Base-by-base conservation (phyloP, 768 basidiomycete species). In the Agrocybe chaxingu region DNA sequence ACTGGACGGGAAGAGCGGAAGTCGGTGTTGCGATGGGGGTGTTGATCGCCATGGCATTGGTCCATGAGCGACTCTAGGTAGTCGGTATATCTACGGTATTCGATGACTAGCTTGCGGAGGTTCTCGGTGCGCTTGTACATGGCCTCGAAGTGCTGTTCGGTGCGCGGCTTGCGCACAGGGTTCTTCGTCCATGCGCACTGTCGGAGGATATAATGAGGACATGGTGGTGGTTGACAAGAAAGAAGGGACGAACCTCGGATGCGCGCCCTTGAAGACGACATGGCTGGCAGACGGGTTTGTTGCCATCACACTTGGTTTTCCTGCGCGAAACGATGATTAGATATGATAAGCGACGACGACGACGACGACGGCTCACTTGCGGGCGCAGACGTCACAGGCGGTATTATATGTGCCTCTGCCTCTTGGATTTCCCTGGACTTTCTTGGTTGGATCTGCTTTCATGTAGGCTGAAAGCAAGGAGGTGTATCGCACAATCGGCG, bases 301-400 rank as follows among this genome's bases (percentile, higher is more conserved):
- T 55, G 29, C 75, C 77, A 54, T 74, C 74, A 60, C 77, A 79
- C 57, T 72, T 76, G 9, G 68, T 72, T 55, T 76, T 77, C 59
- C 76, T 77, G 56, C 29, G 37, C 49, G 19, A 38, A 32, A 32
- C 34, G 29, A 45, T 50, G 46, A 53, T 29, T 18, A 48, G 8
- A 7, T 16, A 56, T 57, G 48, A 45, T 48, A 51, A 60, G 36
- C 51, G 7, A 45, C 30, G 30, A 42, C 24, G 19, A 50, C 16
- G 13, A 24, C 8, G 47, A 34, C 33, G 7, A 44, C 40, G 44
- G 31, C 70, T 60, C 54, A 75, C 77, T 74, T 76, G 63, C 63
- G 57, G 38, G 57, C 57, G 37, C 63, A 65, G 3, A 64, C 55
- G 9, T 58, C 57, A 44, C 63, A 64, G 32, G 63, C 61, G 12